Base-by-base conservation (phyloP, 2,329 filamentous ascomycete genomes). In the Verticillium dahliae region DNA sequence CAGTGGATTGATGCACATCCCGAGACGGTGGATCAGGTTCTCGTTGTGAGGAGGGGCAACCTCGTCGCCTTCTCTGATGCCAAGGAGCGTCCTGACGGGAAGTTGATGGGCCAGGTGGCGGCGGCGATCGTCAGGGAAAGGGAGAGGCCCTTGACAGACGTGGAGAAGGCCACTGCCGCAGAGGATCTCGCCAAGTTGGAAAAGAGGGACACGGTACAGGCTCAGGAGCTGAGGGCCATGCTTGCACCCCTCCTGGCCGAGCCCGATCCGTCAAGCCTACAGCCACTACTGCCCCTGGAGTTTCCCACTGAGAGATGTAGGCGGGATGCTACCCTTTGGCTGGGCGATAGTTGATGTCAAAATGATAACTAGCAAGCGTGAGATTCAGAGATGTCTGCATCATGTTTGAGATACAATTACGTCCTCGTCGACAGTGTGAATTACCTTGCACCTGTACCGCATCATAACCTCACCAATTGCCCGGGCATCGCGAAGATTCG, bases 31-130 rank as follows among this genome's bases (percentile, higher is more conserved):
- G 72, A 78, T 33, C 69, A 73, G 63, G 73, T 79, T 1, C 63
- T 79, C 1, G 71, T 80, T 3, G 69, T 80, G 34, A 67, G 78
- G 18, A 69, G 78, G 38, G 75, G 72, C 1, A 72, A 74, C 58
- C 38, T 73, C 38, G 76, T 78, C 10, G 73, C 72, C 2, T 74
- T 67, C 38, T 65, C 68, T 0, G 61, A 63, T 15, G 65, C 56
- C 18, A 65, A 62, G 50, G 62, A 60, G 31, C 34, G 0, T 7
- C 39, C 18, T 2, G 54, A 14, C 6, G 58, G 60, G 3, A 60
- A 37, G 37, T 38, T 65, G 7, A 56, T 33, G 31, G 65, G 61
- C 14, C 60, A 60, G n/a, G 65, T 68, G 2, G 66, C 65, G 1
- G 65, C 66, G 13, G 71, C 68, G 0, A 60, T 75, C 31, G 50